Conservation (phyloP, 441 rosid genomes). For the Gossypium lobatum region DNA sequence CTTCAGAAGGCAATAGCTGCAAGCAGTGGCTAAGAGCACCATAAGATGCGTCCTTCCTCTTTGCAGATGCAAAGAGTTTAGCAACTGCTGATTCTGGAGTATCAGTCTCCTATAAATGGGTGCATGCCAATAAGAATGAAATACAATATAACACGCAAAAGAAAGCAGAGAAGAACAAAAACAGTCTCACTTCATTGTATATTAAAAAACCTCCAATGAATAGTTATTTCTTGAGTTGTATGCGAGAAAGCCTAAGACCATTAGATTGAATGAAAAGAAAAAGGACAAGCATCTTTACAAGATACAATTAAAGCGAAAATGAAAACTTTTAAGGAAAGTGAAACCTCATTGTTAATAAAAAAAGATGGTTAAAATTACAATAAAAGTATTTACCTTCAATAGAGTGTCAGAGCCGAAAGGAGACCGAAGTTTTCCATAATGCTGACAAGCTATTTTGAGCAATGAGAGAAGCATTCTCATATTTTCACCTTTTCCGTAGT, state of each 20-base stretch:
- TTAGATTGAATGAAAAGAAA: background rate
- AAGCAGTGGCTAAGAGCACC: conserved; percentile 62
- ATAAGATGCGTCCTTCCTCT: conserved; percentile 46
- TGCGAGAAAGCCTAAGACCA: background rate
- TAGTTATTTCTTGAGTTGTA: background rate
- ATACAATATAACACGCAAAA: background rate
- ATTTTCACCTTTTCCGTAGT: conserved; percentile 53
- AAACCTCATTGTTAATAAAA: background rate
- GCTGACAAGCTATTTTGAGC: conserved; percentile 86
- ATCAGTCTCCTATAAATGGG: conserved; percentile 57
- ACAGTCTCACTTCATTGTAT: background rate
- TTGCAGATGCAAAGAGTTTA: conserved; percentile 79
- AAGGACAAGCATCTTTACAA: background rate
- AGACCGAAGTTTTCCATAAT: conserved; percentile 95
- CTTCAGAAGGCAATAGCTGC: conserved; percentile 81
- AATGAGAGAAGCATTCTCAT: conserved; percentile 76
- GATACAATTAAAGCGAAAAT: background rate
- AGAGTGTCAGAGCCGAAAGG: conserved; percentile 69
- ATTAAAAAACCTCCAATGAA: background rate
- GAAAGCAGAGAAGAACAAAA: background rate
- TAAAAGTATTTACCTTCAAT: conserved; percentile 44
- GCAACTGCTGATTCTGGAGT: conserved; percentile 92
- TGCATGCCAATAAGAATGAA: conserved; percentile 12
- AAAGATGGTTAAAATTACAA: background rate
- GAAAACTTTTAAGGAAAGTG: background rate